Conservation (phyloP, 345 rosid genomes). For the Rhodamnia rubescens region DNA sequence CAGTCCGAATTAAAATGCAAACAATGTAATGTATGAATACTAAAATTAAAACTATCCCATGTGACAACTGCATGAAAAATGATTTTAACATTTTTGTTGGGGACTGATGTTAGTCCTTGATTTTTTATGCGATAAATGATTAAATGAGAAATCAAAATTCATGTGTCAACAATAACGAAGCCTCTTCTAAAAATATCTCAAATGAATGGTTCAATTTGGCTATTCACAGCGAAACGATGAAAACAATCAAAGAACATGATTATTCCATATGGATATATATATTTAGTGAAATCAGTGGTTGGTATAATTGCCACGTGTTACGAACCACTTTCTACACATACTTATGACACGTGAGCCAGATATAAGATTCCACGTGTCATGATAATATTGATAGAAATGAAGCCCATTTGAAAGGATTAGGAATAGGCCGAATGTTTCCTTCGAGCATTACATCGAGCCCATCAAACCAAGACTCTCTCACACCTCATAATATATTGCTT, state of each 20-base stretch:
- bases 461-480: background rate
- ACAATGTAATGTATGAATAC: too few species aligned
- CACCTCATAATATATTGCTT: background rate
- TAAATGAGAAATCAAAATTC: too few species aligned
- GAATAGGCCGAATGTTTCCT: background rate
- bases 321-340: background rate
- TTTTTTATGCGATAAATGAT: too few species aligned
- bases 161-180: background rate
- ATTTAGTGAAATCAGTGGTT: too few species aligned
- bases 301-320: background rate
- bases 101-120: too few species aligned
- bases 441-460: too few species aligned
- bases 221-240: background rate
- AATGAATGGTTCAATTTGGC: background rate
- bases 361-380: background rate
- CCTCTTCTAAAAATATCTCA: background rate
- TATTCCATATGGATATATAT: background rate
- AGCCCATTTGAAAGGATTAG: background rate
- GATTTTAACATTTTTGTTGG: too few species aligned
- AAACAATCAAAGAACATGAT: background rate
- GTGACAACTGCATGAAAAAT: too few species aligned
- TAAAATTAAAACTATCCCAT: too few species aligned
- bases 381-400: background rate
- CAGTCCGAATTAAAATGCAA: too few species aligned
- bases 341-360: too few species aligned